Evolutionary conservation across 345 rosid genomes (phyloP).

Genomic region (Cardamine chenopodiifolia): DNA sequence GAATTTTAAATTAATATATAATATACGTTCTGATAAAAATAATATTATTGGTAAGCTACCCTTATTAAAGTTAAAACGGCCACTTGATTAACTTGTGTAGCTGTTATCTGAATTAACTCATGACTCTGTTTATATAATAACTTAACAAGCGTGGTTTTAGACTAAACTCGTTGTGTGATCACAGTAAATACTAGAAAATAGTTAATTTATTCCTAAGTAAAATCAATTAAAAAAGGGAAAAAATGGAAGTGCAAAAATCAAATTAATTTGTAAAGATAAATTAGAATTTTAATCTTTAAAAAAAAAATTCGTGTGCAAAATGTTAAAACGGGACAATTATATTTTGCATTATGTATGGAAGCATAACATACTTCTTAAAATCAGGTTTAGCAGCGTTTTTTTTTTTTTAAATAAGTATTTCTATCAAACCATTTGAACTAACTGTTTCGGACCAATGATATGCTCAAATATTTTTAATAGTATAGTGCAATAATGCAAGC

Average conservation of each 20-base stretch:
- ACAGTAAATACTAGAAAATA: not conserved
- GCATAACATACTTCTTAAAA: not conserved
- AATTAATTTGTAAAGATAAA: not conserved
- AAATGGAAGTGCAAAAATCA: not conserved
- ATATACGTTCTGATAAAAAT: not conserved
- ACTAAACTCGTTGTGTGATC: not conserved
- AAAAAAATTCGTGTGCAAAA: not conserved
- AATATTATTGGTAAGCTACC: not conserved
- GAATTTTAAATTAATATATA: no score
- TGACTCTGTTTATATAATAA: no score
- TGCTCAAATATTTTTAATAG: not conserved
- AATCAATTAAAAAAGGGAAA: no score
- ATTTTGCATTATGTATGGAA: not conserved
- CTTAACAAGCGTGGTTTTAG: not conserved
- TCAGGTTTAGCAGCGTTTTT: not conserved
- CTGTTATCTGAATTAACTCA: not conserved
- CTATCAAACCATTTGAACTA: not conserved
- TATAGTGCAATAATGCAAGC: constrained; percentile 30
- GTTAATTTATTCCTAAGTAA: no score
- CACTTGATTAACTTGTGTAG: not conserved
- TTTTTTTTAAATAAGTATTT: not conserved
- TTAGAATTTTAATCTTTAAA: no score
- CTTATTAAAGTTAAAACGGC: not conserved
- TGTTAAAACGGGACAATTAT: not conserved
- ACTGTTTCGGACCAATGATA: not conserved